Evolutionary conservation across 2,329 filamentous ascomycete species (phyloP).

Genomic region (Trichoderma sp.): DNA sequence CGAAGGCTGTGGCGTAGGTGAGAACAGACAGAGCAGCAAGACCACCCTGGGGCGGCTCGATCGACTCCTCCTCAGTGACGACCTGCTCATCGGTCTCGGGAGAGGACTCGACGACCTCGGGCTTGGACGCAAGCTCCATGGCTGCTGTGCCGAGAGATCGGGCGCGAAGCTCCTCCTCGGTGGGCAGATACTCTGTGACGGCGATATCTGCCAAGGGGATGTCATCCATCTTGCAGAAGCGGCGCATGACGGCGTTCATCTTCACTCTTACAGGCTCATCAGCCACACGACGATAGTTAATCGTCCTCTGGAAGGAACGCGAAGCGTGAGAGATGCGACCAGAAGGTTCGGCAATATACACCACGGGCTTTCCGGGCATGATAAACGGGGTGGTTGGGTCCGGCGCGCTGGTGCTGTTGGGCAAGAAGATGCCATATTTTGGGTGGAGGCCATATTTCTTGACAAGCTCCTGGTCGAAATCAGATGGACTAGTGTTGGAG

Average conservation of each 20-base stretch:
- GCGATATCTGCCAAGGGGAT: conserved; percentile 35
- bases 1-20: conserved; percentile 32
- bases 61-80: conserved; percentile 22
- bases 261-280: conserved; percentile 35
- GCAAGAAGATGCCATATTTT: conserved; percentile 51
- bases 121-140: conserved; percentile 33
- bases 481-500: conserved; percentile 45
- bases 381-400: conserved; percentile 41
- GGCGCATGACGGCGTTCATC: conserved; percentile 34
- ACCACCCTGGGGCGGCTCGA: conserved; percentile 26
- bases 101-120: conserved; percentile 28
- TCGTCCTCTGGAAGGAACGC: conserved; percentile 39
- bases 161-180: conserved; percentile 34
- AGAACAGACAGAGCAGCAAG: conserved; percentile 33
- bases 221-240: conserved; percentile 37
- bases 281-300: conserved; percentile 34
- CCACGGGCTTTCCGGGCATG: conserved; percentile 46
- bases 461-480: conserved; percentile 51
- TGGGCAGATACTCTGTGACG: conserved; percentile 33
- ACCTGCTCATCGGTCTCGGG: conserved; percentile 30
- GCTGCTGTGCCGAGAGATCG: conserved; percentile 37
- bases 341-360: conserved; percentile 46
- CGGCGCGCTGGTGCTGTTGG: conserved; percentile 44
- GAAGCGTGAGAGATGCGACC: conserved; percentile 50
- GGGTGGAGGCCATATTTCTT: conserved; percentile 51